Conservation (phyloP, 768 basidiomycete species). For the Boletus vermiculosoides region DNA sequence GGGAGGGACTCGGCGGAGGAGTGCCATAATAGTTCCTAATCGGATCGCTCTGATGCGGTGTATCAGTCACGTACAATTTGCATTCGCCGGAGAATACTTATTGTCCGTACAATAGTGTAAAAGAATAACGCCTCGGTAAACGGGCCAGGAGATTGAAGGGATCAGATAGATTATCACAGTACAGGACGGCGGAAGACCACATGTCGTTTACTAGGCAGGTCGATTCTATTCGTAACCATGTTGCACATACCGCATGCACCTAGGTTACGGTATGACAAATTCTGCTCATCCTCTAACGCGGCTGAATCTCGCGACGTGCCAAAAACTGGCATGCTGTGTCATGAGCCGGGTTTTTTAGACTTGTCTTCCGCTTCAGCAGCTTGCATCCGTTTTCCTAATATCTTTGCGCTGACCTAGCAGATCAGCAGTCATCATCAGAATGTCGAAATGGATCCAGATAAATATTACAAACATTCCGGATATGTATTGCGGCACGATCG, state of each 20-base stretch:
- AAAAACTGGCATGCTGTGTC: slow-evolving; percentile 10
- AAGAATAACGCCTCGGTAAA: slow-evolving; percentile 22
- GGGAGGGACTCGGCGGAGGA: slow-evolving; percentile 17
- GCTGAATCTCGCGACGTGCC: slow-evolving; percentile 3
- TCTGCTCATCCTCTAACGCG: slow-evolving; percentile 5
- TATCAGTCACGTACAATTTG: slow-evolving; percentile 21
- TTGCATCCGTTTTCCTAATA: slow-evolving; percentile 60
- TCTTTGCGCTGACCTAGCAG: slow-evolving; percentile 75
- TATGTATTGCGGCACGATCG: slow-evolving; percentile 78
- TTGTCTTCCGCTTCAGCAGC: slow-evolving; percentile 33
- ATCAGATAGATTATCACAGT: slow-evolving; percentile 20
- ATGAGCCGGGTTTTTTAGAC: slow-evolving; percentile 30
- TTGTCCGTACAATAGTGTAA: slow-evolving; percentile 23
- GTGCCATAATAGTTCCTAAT: slow-evolving; percentile 25
- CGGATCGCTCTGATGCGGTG: slow-evolving; percentile 14
- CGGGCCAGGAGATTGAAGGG: slow-evolving; percentile 27
- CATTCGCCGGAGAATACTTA: slow-evolving; percentile 15
- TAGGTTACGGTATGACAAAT: slow-evolving; percentile 18
- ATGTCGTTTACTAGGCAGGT: slow-evolving; percentile 7
- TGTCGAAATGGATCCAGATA: slow-evolving; percentile 17
- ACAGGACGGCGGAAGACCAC: slow-evolving; percentile 8
- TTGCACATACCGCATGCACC: slow-evolving; percentile 4
- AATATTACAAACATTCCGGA: slow-evolving; percentile 64
- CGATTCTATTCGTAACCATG: slow-evolving; percentile 15
- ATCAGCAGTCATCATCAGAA: slow-evolving; percentile 12